Base-by-base conservation (phyloP, 371 early-diverging fungal genomes). In the Rhizomucor miehei region DNA sequence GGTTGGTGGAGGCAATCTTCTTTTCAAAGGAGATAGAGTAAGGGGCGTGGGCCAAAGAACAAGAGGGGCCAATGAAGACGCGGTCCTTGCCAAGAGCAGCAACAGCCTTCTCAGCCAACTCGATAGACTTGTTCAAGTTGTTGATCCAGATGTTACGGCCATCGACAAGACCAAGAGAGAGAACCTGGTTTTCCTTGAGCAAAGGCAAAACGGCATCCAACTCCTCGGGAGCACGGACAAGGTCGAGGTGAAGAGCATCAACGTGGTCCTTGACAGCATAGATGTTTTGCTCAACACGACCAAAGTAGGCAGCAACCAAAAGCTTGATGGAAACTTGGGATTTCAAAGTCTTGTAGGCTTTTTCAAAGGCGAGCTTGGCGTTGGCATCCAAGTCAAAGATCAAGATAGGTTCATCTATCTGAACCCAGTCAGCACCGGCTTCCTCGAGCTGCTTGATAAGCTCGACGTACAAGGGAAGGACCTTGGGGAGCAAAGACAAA, bases 111-210 rank as follows among this genome's bases (percentile, higher is more conserved):
- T 82, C 60, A 59, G 85, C 91, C 35, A 82, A 61, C 29, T 71
- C 73, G 40, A 94, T 79, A 56, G 92, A 89, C 53, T 77, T 71
- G 62, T 69, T 79, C 46, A 95, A 71, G 80, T 95, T 88, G 63
- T 89, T 79, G 81, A 92, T 94, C 98, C 98, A 97, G 74, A 97
- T 87, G 85, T 97, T 97, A 66, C 98, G 91, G 48, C 98, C 98
- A 73, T 95, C 85, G 61, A 94, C 79, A 44, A 95, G 79, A 70
- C 97, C 97, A 51, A 92, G 81, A 20, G 95, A 95, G 44, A 96
- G 77, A 48, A 79, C 61, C 62, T 88, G 82, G 46, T 71, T 62
- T 60, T 68, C 65, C 24, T 66, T 60, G 48, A 81, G 67, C 37
- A 87, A 57, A 57, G 77, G 69, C 54, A 90, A 66, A 47, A 89